These are phyloP conservation scores for Casuarina cunninghamiana DNA, from an alignment of 306 rosid species.

Conservation along the genomic window DNA sequence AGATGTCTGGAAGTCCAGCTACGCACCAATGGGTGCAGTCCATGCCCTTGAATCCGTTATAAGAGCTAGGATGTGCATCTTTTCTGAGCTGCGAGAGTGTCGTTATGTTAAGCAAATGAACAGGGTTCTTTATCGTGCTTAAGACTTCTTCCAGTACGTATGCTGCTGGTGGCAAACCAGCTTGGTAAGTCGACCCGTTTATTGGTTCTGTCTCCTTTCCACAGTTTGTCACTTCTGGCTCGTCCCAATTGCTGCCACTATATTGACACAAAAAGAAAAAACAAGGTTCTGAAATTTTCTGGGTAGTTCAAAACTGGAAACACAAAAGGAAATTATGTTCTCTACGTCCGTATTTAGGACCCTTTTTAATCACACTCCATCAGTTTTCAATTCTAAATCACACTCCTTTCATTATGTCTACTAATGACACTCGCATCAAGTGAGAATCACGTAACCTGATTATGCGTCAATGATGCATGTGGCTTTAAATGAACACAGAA, in stretches of 20 bases:
- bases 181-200: slow-evolving; percentile 45
- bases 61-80: slow-evolving; percentile 65
- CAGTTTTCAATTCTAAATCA: no score
- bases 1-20: slow-evolving; percentile 67
- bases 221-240: slow-evolving; percentile 50
- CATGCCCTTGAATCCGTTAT: slow-evolving; percentile 55
- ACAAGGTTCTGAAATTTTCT: background rate
- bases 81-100: slow-evolving; percentile 68
- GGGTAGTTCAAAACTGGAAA: background rate
- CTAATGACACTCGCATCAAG: no score
- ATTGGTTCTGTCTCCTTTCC: slow-evolving; percentile 55
- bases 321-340: no score
- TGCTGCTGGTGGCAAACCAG: slow-evolving; percentile 45
- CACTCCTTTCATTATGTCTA: no score
- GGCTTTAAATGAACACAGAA: no score
- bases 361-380: no score
- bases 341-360: no score
- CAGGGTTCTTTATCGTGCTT: slow-evolving; percentile 33
- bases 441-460: no score
- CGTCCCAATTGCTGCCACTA: slow-evolving; percentile 56
- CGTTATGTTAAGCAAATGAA: slow-evolving; percentile 61
- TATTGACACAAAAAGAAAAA: background rate
- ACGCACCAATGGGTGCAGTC: slow-evolving; percentile 85
- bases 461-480: no score
- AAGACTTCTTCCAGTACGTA: slow-evolving; percentile 44